Percentiles rank a stretch among this genome's conserved stretches.
These are phyloP conservation scores for Tylopilus orsonianus DNA, from an alignment of 1,284 basidiomycete genomes.

Conservation along the genomic window DNA sequence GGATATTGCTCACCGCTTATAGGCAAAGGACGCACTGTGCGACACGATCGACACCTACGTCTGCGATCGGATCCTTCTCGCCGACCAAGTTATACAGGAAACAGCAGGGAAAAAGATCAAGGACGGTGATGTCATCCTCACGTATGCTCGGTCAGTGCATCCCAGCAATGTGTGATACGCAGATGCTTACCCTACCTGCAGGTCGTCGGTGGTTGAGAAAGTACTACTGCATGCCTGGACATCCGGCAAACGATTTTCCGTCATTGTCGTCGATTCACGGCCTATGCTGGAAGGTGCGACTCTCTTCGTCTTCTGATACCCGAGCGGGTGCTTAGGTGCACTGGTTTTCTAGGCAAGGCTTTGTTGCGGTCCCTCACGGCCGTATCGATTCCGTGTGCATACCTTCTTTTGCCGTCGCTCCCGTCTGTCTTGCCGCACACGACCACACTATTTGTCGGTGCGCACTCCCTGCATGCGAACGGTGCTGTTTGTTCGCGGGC, in stretches of 20 bases:
- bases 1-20: constrained; percentile 8
- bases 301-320: not conserved
- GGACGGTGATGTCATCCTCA: constrained; percentile 89
- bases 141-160: constrained; percentile 76
- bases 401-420: constrained; percentile 88
- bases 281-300: constrained; percentile 85
- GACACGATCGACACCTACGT: constrained; percentile 92
- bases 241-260: constrained; percentile 77
- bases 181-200: constrained; percentile 34
- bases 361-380: constrained; percentile 73
- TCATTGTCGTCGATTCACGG: constrained; percentile 92
- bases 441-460: constrained; percentile 87
- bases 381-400: constrained; percentile 84
- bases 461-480: constrained; percentile 92
- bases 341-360: constrained; percentile 62
- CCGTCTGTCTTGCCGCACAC: constrained; percentile 80
- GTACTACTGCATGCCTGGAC: constrained; percentile 80
- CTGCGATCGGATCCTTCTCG: constrained; percentile 89
- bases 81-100: constrained; percentile 91
- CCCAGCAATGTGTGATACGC: not conserved
- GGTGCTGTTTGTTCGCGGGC: constrained; percentile 93
- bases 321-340: constrained; percentile 4
- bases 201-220: constrained; percentile 93
- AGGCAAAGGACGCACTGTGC: constrained; percentile 89
- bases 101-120: constrained; percentile 92